phyloP scores from a whole-genome alignment of 768 basidiomycete species.

The Kwoniella sp. region DNA sequence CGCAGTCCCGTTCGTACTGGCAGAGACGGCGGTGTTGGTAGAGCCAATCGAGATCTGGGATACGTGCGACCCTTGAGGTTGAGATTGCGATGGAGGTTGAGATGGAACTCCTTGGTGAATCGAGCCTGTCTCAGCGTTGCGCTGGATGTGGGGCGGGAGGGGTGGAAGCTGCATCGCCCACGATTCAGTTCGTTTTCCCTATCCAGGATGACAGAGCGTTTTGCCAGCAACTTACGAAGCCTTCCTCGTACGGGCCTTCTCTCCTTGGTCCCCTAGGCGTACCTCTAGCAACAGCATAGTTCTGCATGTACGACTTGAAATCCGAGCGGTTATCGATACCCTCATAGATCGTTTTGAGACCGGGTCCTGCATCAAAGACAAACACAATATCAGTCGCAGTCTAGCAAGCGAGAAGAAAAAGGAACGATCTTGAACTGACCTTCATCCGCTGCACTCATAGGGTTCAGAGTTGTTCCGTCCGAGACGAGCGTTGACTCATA shows the following conservation, averaged over 20 bases:
- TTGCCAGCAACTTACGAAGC: slow-evolving; percentile 84
- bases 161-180: slow-evolving; percentile 55
- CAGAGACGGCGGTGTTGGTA: slow-evolving; percentile 26
- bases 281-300: slow-evolving; percentile 88
- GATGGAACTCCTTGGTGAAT: not conserved
- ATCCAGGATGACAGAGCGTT: not conserved
- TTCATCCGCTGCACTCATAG: slow-evolving; percentile 57
- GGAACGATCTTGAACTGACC: slow-evolving; percentile 37
- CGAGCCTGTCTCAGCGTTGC: slow-evolving; percentile 1
- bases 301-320: slow-evolving; percentile 96
- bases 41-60: slow-evolving; percentile 45
- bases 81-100: not conserved
- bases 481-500: slow-evolving; percentile 87
- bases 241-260: slow-evolving; percentile 87
- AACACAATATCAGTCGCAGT: not conserved
- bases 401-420: not conserved
- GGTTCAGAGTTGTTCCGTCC: slow-evolving; percentile 82
- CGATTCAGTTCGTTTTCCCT: too few relatives aligned
- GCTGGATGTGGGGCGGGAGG: slow-evolving; percentile 52
- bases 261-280: slow-evolving; percentile 71
- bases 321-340: slow-evolving; percentile 91
- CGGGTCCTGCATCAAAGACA: slow-evolving; percentile 63
- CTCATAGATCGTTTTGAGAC: slow-evolving; percentile 83
- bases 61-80: slow-evolving; percentile 17
- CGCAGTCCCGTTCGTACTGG: slow-evolving; percentile 12